These are phyloP conservation scores for Candida anutae DNA, from an alignment of 1,139 yeast genomes.

Conservation along the genomic window DNA sequence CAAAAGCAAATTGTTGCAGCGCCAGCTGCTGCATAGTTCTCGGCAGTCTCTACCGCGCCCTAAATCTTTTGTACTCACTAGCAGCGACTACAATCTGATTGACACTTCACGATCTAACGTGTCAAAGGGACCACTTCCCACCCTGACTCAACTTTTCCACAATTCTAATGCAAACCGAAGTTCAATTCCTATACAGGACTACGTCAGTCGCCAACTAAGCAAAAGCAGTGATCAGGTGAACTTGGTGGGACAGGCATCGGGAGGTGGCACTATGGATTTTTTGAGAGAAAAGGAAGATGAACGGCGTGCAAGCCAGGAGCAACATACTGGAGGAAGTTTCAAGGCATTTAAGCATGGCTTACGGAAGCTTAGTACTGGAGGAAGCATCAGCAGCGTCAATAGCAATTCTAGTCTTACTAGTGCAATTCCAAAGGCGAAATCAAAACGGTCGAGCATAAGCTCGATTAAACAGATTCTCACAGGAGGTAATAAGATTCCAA, in stretches of 20 bases:
- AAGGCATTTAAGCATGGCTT: conserved; percentile 28
- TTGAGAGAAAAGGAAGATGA: conserved; percentile 42
- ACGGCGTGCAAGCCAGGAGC: conserved; percentile 9
- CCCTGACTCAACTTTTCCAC: not conserved
- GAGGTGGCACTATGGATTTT: conserved; percentile 45
- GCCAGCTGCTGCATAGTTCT: too few relatives aligned
- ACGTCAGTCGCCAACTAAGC: conserved; percentile 27
- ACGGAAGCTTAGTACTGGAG: conserved; percentile 37
- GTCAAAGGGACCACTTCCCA: not conserved
- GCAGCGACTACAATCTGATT: not conserved
- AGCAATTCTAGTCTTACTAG: conserved; percentile 11
- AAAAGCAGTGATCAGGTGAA: conserved; percentile 12
- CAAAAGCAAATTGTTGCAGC: conserved; percentile 19
- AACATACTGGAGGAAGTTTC: conserved; percentile 42
- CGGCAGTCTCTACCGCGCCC: conserved; percentile 11
- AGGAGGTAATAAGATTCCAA: conserved; percentile 12
- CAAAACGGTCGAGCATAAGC: conserved; percentile 33
- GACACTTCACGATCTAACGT: not conserved
- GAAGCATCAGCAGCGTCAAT: conserved; percentile 13
- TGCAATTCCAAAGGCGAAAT: conserved; percentile 8
- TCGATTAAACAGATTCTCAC: conserved; percentile 38
- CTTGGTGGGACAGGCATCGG: conserved; percentile 1
- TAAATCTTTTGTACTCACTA: conserved; percentile 10
- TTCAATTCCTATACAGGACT: conserved; percentile 25
- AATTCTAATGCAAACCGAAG: conserved; percentile 7